Evolutionary conservation across 2,329 filamentous ascomycete species (phyloP).

Genomic region (Stagonosporopsis tanaceti): DNA sequence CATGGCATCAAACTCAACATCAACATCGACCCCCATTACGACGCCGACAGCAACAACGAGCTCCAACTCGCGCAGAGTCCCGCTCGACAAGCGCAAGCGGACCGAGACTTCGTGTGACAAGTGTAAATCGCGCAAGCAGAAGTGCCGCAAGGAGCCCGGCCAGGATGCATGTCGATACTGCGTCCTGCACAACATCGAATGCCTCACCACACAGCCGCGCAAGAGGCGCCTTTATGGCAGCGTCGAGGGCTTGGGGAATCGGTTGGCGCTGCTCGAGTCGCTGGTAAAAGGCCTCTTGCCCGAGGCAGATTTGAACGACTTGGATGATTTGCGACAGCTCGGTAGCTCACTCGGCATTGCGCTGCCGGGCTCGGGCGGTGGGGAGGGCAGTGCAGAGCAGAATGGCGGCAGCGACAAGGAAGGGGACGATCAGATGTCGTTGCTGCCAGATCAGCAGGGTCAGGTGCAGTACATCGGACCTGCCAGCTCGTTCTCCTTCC

Average conservation of each 20-base stretch:
- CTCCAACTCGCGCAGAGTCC: constrained; percentile 48
- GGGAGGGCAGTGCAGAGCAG: constrained; percentile 26
- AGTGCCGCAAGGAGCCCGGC: constrained; percentile 52
- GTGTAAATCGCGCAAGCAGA: constrained; percentile 58
- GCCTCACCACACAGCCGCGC: constrained; percentile 55
- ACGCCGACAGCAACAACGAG: constrained; percentile 6
- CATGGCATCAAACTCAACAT: constrained; percentile 3
- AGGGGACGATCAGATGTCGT: constrained; percentile 46
- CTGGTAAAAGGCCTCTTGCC: constrained; percentile 56
- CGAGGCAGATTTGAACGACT: constrained; percentile 53
- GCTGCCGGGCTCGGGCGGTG: constrained; percentile 41
- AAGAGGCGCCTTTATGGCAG: constrained; percentile 56
- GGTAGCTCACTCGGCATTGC: constrained; percentile 52
- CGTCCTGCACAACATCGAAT: constrained; percentile 51
- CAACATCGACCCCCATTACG: constrained; percentile 3
- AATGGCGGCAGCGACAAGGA: constrained; percentile 32
- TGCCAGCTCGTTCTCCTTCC: constrained; percentile 54
- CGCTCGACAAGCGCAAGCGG: constrained; percentile 55
- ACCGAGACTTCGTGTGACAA: constrained; percentile 58
- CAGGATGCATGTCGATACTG: constrained; percentile 55
- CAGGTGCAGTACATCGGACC: constrained; percentile 57
- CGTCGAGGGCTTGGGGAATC: constrained; percentile 52
- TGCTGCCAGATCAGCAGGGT: constrained; percentile 54
- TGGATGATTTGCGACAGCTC: constrained; percentile 53
- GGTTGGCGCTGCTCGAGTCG: constrained; percentile 54